phyloP scores from a whole-genome alignment of 805 yeast species.

The Ogataea nakhonphanomensis region DNA sequence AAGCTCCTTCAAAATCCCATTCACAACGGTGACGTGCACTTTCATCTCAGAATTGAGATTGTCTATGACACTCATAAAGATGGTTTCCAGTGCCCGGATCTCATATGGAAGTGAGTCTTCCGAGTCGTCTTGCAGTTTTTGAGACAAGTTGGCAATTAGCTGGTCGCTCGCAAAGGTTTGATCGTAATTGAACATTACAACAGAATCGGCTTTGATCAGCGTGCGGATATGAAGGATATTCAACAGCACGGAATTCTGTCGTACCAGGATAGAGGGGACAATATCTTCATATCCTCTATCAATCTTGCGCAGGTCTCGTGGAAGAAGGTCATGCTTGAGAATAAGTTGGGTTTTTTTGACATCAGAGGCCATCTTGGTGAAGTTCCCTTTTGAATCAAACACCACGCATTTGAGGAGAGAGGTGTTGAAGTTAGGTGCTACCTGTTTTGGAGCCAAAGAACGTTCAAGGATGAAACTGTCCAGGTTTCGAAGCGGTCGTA shows the following conservation, averaged over 20 bases:
- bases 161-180: slow-evolving; percentile 42
- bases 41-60: slow-evolving; percentile 84
- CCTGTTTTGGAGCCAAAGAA: slow-evolving; percentile 24
- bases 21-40: slow-evolving; percentile 73
- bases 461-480: slow-evolving; percentile 25
- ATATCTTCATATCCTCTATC: slow-evolving; percentile 46
- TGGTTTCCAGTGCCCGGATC: slow-evolving; percentile 84
- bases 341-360: slow-evolving; percentile 42
- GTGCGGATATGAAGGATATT: slow-evolving; percentile 50
- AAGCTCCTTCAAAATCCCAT: slow-evolving; percentile 68
- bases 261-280: slow-evolving; percentile 52
- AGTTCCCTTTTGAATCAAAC: slow-evolving; percentile 44
- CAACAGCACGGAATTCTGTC: slow-evolving; percentile 45
- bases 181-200: slow-evolving; percentile 48
- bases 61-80: slow-evolving; percentile 73
- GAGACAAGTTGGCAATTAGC: slow-evolving; percentile 42
- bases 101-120: slow-evolving; percentile 68
- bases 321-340: slow-evolving; percentile 42
- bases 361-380: slow-evolving; percentile 44
- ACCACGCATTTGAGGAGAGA: slow-evolving; percentile 41
- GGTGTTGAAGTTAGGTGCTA: slow-evolving; percentile 11
- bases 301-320: slow-evolving; percentile 53
- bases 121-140: slow-evolving; percentile 34
- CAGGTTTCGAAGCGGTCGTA: slow-evolving; percentile 10
- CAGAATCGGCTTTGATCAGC: slow-evolving; percentile 48